Evolutionary conservation across 306 rosid genomes (phyloP), one percentile per base, ranked within the genome.

Genomic region (Geum urbanum): DNA sequence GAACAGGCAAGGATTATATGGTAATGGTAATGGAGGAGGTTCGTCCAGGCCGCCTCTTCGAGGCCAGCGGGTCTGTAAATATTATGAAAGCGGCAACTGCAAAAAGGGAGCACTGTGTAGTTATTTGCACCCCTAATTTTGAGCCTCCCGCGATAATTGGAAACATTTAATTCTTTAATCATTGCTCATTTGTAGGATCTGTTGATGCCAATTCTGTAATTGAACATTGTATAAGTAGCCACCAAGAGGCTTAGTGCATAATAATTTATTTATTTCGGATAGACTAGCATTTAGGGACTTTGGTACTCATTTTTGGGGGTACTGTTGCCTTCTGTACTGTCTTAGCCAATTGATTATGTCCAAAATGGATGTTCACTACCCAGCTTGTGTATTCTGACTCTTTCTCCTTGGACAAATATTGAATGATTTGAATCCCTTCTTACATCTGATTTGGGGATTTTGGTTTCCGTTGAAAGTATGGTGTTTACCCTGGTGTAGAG

Each of bases 11-110:
- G 69, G 81, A 40, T 22, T 59, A 51, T 71, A 15, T 76, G 85
- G 84, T 46, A 85, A 15, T 76, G 85, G 85, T 46, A 85, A 76
- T 10, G 86, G 95, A 74, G 72, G 81, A 46, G 84, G 78, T 69
- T 75, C 86, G 41, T 67, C 74, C 54, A 80, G 86, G 84, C 79
- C 82, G 73, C 76, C 78, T 64, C 85, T 86, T 71, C 83, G 75
- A 83, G 94, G 97, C 84, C 94, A 84, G 74, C 87, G 96, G 74
- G 79, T 94, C 51, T 94, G 98, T 92, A 92, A 87, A 88, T 90
- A 79, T 85, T 79, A 81, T 68, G 98, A 82, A 81, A 87, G 70
- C 48, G 96, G 97, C 70, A 69, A 78, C 67, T 92, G 98, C 87
- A 88, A 68, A 80, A 85, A 84, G 83, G 97, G 97, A 53, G 80